Percentiles rank a stretch among this genome's conserved stretches.
These are phyloP conservation scores for Hypomyces rosellus DNA, from an alignment of 2,329 filamentous ascomycete genomes.

Conservation along the genomic window DNA sequence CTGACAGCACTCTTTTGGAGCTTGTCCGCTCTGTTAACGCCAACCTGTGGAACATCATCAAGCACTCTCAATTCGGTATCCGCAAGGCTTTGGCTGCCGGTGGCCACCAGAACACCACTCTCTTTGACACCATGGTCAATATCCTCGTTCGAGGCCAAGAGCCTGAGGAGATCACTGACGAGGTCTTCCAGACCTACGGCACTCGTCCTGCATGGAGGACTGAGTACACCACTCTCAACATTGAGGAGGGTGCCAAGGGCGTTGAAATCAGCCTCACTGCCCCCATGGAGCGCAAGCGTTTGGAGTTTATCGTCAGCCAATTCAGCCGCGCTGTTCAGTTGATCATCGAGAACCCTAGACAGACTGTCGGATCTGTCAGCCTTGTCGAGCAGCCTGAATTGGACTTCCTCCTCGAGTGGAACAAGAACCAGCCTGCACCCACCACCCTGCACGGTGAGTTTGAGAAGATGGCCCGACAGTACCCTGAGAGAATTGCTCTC, in stretches of 20 bases:
- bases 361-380: conserved; percentile 13
- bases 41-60: conserved; percentile 5
- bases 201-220: too few relatives aligned
- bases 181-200: too few relatives aligned
- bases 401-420: conserved; percentile 6
- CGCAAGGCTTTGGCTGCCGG: conserved; percentile 8
- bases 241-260: too few relatives aligned
- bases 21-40: conserved; percentile 19
- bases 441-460: conserved; percentile 10
- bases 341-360: too few relatives aligned
- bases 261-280: too few relatives aligned
- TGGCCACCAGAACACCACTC: neutral
- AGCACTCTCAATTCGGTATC: conserved; percentile 22
- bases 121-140: conserved; percentile 7
- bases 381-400: conserved; percentile 2
- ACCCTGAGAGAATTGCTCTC: too few relatives aligned
- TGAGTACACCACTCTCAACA: too few relatives aligned
- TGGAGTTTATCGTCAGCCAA: too few relatives aligned
- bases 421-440: neutral
- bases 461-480: conserved; percentile 12
- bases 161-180: too few relatives aligned
- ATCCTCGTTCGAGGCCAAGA: too few relatives aligned
- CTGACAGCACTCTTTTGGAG: neutral
- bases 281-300: too few relatives aligned
- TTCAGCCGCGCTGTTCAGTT: too few relatives aligned